Evolutionary conservation across 1,284 basidiomycete species (phyloP).

Genomic region (Mycena sp.): DNA sequence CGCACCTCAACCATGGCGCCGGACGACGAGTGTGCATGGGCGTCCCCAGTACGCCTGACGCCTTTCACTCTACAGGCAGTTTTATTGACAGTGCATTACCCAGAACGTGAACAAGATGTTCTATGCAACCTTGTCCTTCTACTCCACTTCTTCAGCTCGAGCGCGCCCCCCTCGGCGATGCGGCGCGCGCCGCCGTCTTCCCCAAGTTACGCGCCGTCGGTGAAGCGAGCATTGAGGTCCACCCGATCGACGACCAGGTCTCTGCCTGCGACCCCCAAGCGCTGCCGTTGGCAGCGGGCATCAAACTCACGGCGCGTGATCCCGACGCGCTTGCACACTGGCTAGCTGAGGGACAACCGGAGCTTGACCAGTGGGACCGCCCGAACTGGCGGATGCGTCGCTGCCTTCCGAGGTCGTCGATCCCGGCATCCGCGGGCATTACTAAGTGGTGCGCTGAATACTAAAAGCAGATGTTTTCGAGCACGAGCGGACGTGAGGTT

Average conservation of each 20-base stretch:
- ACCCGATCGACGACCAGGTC: constrained; percentile 22
- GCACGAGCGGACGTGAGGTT: too few relatives aligned
- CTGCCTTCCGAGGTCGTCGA: constrained; percentile 7
- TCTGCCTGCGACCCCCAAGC: constrained; percentile 16
- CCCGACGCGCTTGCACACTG: constrained; percentile 10
- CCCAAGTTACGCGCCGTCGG: constrained; percentile 14
- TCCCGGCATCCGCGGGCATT: constrained; percentile 10
- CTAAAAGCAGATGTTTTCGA: not conserved
- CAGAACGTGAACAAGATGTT: constrained; percentile 18
- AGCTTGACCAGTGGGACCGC: constrained; percentile 20
- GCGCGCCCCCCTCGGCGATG: constrained; percentile 5
- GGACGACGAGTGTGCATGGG: constrained; percentile 21
- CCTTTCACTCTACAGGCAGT: not conserved
- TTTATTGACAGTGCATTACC: not conserved
- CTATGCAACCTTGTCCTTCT: constrained; percentile 17
- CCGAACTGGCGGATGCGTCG: not conserved
- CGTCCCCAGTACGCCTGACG: constrained; percentile 9
- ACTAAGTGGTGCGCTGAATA: not conserved
- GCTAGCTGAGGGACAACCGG: constrained; percentile 16
- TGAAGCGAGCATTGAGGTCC: constrained; percentile 18
- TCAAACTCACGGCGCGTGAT: constrained; percentile 15
- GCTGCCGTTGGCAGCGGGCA: constrained; percentile 15
- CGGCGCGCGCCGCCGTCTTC: constrained; percentile 4
- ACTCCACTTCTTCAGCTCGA: constrained; percentile 24
- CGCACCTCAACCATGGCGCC: constrained; percentile 20